Percentiles rank a stretch among this genome's conserved stretches.
Evolutionary conservation across 1,284 basidiomycete species (phyloP).

Genomic region (Ustilago vetiveriae): DNA sequence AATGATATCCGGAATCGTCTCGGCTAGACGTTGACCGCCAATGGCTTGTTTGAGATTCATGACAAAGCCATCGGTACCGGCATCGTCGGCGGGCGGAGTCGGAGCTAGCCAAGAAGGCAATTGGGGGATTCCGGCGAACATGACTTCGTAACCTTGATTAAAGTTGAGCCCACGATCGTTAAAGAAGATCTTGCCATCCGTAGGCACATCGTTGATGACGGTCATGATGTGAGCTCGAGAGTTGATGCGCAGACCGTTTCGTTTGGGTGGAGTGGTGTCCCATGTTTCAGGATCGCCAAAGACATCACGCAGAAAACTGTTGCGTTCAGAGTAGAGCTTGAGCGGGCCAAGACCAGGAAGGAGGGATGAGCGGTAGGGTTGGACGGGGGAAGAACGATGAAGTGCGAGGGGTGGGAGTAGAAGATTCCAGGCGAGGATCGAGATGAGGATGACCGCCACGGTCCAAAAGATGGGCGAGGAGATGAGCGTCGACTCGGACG

Average conservation of each 20-base stretch:
- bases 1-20: constrained; percentile 32
- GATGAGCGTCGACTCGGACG: constrained; percentile 22
- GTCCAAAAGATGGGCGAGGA: constrained; percentile 38
- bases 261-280: constrained; percentile 20
- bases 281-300: constrained; percentile 48
- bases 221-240: constrained; percentile 38
- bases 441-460: constrained; percentile 12
- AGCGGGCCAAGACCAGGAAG: constrained; percentile 37
- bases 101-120: constrained; percentile 21
- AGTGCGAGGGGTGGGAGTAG: constrained; percentile 23
- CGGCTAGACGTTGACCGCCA: constrained; percentile 11
- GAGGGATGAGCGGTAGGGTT: constrained; percentile 20
- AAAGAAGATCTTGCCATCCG: constrained; percentile 50
- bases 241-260: constrained; percentile 29
- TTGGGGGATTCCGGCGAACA: constrained; percentile 50
- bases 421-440: constrained; percentile 27
- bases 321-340: constrained; percentile 36
- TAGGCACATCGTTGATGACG: constrained; percentile 25
- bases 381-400: constrained; percentile 19
- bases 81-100: constrained; percentile 24
- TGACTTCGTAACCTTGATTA: constrained; percentile 35
- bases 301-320: constrained; percentile 35
- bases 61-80: constrained; percentile 25
- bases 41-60: constrained; percentile 34
- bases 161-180: constrained; percentile 45